These are phyloP conservation scores for Sphagnum fallax DNA, from an alignment of 228 moss, liverwort and hornwort genomes.

Conservation along the genomic window DNA sequence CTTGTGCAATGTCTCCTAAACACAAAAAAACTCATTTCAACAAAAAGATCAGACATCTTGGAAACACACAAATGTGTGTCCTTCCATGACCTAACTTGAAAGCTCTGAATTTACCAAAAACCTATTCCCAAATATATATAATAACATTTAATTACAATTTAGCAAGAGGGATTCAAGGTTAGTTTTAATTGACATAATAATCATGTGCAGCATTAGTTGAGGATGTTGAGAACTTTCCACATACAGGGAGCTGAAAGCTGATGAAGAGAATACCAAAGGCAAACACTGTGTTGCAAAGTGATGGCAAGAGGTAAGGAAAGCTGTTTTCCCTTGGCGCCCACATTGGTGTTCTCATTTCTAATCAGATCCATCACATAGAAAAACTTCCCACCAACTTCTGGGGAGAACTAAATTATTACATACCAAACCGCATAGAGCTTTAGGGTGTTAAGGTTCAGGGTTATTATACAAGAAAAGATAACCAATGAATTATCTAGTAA, in stretches of 20 bases:
- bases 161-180: too few relatives aligned
- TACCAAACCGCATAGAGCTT: too few relatives aligned
- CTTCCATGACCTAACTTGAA: not conserved
- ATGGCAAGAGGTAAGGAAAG: slow-evolving; percentile 44
- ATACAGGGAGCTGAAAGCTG: slow-evolving; percentile 42
- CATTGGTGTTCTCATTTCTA: not conserved
- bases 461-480: too few relatives aligned
- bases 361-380: not conserved
- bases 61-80: not conserved
- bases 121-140: not conserved
- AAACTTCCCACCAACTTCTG: not conserved
- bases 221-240: slow-evolving; percentile 1
- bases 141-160: not conserved
- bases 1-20: slow-evolving; percentile 47
- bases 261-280: slow-evolving; percentile 26
- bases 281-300: slow-evolving; percentile 25
- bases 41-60: not conserved
- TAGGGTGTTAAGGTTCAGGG: too few relatives aligned
- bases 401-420: too few relatives aligned
- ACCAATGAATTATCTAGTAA: not conserved
- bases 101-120: too few relatives aligned
- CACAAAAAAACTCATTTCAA: too few relatives aligned
- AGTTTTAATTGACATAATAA: not conserved
- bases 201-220: not conserved
- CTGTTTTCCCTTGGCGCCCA: slow-evolving; percentile 6